Evolutionary conservation across 1,284 basidiomycete genomes (phyloP), one percentile per base, ranked within the genome.

Genomic region (Ustilago tritici): DNA sequence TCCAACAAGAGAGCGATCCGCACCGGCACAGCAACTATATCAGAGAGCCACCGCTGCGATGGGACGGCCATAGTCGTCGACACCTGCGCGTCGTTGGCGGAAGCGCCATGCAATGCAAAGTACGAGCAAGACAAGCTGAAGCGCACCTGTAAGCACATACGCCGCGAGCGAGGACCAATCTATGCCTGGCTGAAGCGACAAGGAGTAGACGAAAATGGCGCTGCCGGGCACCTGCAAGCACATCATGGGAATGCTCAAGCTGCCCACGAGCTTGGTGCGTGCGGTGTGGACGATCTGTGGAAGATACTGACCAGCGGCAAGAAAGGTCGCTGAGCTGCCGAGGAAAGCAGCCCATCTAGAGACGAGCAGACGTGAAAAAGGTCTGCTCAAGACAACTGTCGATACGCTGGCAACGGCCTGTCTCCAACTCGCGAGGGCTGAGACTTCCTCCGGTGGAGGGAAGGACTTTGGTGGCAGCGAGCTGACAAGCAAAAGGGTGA

Each of bases 171-270:
- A 83, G 7, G 78, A 80, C 82, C 75, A 75, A 52, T 68, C 67
- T 41, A 63, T 78, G 7, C 85, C 85, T 14, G 84, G 84, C 60
- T 81, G 81, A 23, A 82, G 66, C 3, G 84, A 78, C 10, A 86
- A 70, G 70, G 93, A 94, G 46, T 93, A 85, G 14, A 95, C 92
- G 90, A 99, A 98, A 43, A 95, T 86, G 23, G 94, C 89, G 0
- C 93, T 92, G 2, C 96, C 96, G 0, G 96, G 96, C 8, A 92
- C 94, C 87, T 99, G 95, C 28, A 99, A 92, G 53, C 90, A 88
- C 96, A 99, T 98, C 90, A 94, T 97, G 2, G 92, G 92, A 75
- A 98, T 93, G 80, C 92, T 95, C 28, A 98, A 88, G 1, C 95
- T 94, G 11, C 95, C 95, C 9, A 98, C 95, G 8, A 95, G 90